Percentiles rank a stretch among this genome's conserved stretches.
Conservation (phyloP, 331 rosid species). For the Spiraea crenata region DNA sequence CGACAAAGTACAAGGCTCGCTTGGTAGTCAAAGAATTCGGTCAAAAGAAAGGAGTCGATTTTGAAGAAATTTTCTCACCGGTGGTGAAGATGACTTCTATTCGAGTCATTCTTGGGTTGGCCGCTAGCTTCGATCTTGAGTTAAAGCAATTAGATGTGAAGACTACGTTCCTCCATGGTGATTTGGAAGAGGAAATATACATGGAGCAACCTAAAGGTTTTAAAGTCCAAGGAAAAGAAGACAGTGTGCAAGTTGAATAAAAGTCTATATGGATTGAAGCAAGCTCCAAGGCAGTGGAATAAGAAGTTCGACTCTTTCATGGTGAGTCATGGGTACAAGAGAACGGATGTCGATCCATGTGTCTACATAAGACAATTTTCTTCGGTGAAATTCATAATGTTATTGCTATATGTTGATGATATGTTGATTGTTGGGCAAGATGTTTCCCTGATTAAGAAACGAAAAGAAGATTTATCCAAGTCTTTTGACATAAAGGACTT, state of each 20-base stretch:
- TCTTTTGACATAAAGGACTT: background rate
- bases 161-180: background rate
- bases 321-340: background rate
- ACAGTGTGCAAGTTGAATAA: background rate
- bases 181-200: background rate
- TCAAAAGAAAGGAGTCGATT: background rate
- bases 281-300: background rate
- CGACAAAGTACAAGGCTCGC: background rate
- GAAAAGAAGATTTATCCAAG: background rate
- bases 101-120: background rate
- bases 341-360: background rate
- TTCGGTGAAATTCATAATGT: background rate
- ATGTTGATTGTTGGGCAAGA: background rate
- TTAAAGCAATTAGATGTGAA: background rate
- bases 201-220: background rate
- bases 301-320: background rate
- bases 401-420: background rate
- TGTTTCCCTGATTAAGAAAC: background rate
- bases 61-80: slow-evolving; percentile 12
- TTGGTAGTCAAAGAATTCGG: background rate
- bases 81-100: slow-evolving; percentile 3
- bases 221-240: background rate
- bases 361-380: background rate
- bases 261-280: background rate
- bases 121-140: background rate